These are phyloP conservation scores for Aspergillus amoenus DNA, from an alignment of 2,329 filamentous ascomycete species.

Conservation along the genomic window DNA sequence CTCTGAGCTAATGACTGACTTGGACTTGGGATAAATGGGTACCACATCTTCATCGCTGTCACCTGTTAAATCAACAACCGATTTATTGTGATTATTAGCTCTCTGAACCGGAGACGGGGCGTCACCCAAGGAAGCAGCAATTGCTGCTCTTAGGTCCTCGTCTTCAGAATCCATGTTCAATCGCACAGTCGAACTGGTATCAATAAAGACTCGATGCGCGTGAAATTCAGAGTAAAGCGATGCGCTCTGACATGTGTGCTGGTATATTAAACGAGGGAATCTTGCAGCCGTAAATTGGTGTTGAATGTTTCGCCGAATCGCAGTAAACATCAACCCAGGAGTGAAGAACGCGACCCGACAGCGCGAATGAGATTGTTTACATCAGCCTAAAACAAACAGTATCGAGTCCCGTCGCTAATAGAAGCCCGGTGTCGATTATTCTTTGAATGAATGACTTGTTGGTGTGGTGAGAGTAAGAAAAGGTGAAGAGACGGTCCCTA, in stretches of 20 bases:
- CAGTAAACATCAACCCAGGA: background rate
- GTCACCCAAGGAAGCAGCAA: slow-evolving; percentile 24
- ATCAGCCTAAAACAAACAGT: background rate
- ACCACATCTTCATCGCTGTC: slow-evolving; percentile 5
- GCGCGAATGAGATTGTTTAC: background rate
- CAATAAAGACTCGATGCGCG: background rate
- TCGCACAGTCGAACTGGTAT: background rate
- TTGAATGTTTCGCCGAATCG: background rate
- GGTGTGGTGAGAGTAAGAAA: background rate
- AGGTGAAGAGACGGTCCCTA: background rate
- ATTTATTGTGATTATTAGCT: background rate
- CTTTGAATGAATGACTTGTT: background rate
- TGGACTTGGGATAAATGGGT: slow-evolving; percentile 1
- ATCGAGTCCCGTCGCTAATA: background rate
- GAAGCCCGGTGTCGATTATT: background rate
- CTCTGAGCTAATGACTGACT: slow-evolving; percentile 2
- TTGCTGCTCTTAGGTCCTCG: slow-evolving; percentile 17
- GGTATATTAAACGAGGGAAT: background rate
- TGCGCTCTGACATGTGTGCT: background rate
- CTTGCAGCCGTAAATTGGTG: background rate
- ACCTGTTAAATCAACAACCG: slow-evolving; percentile 34
- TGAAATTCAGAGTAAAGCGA: no score
- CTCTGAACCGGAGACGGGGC: background rate
- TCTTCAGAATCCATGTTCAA: slow-evolving; percentile 15
- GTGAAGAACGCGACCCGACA: background rate